Evolutionary conservation across 2,329 filamentous ascomycete genomes (phyloP), one percentile per base, ranked within the genome.

Genomic region (Plectosphaerella sp.): DNA sequence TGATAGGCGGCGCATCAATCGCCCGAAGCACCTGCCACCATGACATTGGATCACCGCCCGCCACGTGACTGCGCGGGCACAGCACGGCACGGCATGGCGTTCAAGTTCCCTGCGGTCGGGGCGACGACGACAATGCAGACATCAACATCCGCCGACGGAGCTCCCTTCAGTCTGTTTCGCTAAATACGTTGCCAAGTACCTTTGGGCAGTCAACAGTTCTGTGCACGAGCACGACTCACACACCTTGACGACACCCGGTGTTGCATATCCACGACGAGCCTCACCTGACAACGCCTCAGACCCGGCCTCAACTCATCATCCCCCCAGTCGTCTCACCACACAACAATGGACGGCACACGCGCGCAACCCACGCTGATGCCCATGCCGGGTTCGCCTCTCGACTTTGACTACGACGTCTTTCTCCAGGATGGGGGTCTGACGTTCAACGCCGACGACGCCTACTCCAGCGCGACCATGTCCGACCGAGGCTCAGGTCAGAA

Each of bases 371-470:
- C 45, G 4, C 43, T 69, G 35, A 58, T 72, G 24, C 53, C 61
- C 25, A 64, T 67, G 48, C 53, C 60, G 7, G 63, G 63, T 5
- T 60, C 64, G n/a, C 41, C 60, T 5, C 60, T 45, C 28, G 61
- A 70, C 14, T 72, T 73, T 45, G 71, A 73, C 59, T 73, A 73
- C 45, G 61, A 60, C 9, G 63, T 63, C 45, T 74, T 73, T 50
- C 62, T 75, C 22, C 64, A 69, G 35, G 59, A 62, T 20, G 59
- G 47, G 47, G 53, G 59, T 45, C 62, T 65, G 45, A 52, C 45
- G 9, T 52, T 63, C 43, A 60, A 55, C 28, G 62, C 61, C 12
- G 63, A 61, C 24, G 61, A 58, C n/a, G 35, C 33, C 7, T 49
- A 48, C 51, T 64, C 62, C 5, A 56, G 49, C 15, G 61, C 63